These are phyloP conservation scores for Leccinum fibrillosum DNA, from an alignment of 768 basidiomycete species.

Conservation along the genomic window DNA sequence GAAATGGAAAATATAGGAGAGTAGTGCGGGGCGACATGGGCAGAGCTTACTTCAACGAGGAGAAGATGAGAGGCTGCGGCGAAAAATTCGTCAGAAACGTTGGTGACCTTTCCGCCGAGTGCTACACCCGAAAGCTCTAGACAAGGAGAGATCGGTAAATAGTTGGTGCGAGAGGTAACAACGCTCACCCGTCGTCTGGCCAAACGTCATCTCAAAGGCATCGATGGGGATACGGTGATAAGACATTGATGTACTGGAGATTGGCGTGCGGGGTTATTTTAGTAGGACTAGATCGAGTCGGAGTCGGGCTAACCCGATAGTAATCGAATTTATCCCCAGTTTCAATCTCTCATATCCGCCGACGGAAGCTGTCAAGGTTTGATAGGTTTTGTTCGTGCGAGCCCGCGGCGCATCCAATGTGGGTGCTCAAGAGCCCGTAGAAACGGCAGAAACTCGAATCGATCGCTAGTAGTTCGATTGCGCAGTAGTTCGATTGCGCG, in stretches of 20 bases:
- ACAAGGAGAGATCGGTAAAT: neutral
- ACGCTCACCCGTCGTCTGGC: conserved; percentile 47
- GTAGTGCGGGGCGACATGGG: neutral
- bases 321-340: neutral
- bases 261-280: neutral
- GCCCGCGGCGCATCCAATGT: neutral
- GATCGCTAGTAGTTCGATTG: neutral
- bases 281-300: too few species aligned
- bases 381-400: neutral
- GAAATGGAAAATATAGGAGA: neutral
- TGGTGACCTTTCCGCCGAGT: conserved; percentile 70
- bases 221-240: conserved; percentile 44
- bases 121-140: conserved; percentile 87
- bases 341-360: neutral
- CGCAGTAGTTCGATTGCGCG: too few species aligned
- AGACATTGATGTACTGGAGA: conserved; percentile 30
- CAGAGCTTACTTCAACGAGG: conserved; percentile 62
- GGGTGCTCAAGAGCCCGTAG: neutral
- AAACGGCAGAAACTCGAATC: neutral
- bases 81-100: conserved; percentile 95
- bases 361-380: neutral
- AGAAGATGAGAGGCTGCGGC: conserved; percentile 82
- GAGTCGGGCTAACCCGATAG: neutral
- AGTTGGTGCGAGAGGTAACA: too few species aligned
- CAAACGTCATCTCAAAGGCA: conserved; percentile 46